Percentiles rank a stretch among this genome's conserved stretches.
phyloP scores from a whole-genome alignment of 2,329 filamentous ascomycete species.

The Aspergillus sp. region DNA sequence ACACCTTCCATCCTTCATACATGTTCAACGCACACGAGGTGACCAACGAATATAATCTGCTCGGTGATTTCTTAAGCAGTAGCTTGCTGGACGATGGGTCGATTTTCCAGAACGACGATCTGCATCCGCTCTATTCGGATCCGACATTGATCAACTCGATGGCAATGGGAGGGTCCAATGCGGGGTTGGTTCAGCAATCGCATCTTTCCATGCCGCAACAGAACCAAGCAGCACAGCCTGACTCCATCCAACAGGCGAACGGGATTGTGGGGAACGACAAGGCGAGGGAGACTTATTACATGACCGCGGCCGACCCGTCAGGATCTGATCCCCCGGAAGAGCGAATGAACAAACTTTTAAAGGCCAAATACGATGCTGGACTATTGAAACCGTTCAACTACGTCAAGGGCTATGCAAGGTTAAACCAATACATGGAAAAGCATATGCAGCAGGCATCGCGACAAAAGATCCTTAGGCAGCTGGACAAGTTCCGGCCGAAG shows the following conservation, averaged over 20 bases:
- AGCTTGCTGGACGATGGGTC: conserved; percentile 80
- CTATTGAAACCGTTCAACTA: conserved; percentile 97
- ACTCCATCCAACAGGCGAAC: conserved; percentile 54
- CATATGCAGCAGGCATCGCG: conserved; percentile 77
- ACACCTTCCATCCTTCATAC: conserved; percentile 86
- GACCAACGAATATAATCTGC: conserved; percentile 89
- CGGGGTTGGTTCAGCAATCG: conserved; percentile 28
- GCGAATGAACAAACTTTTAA: conserved; percentile 87
- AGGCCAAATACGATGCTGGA: conserved; percentile 93
- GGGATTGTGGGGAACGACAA: conserved; percentile 61
- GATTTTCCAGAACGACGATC: conserved; percentile 60
- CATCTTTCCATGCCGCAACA: conserved; percentile 28
- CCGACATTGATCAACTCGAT: conserved; percentile 46
- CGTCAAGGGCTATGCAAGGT: conserved; percentile 84
- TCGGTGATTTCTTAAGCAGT: conserved; percentile 93
- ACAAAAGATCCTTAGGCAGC: conserved; percentile 82
- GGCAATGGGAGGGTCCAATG: conserved; percentile 26
- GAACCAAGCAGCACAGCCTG: conserved; percentile 33
- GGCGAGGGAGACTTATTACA: conserved; percentile 76
- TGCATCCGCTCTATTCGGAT: conserved; percentile 55
- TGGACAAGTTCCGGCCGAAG: conserved; percentile 89
- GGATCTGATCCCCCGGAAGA: conserved; percentile 83
- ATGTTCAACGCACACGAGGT: conserved; percentile 94
- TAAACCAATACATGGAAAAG: conserved; percentile 86
- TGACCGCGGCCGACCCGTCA: conserved; percentile 90